A percentile compares a stretch with the other conserved stretches of the same genome.
Conservation (phyloP, 768 basidiomycete species). For the Tulasnella calospora region DNA sequence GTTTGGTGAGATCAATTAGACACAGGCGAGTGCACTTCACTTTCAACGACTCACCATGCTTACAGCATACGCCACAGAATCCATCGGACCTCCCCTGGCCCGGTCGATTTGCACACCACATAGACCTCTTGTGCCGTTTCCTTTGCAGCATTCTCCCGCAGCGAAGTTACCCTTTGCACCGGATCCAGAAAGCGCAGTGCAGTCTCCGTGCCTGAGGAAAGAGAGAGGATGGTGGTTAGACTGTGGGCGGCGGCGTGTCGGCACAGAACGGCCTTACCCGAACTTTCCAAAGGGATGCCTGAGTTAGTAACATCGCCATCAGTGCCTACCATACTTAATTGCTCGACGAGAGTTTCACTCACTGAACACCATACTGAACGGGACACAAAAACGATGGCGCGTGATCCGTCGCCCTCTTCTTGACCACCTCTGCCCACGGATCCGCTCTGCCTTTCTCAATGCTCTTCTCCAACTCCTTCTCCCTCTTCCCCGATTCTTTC, state of each 20-base stretch:
- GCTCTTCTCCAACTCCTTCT: conserved; percentile 1
- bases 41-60: background rate
- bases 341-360: background rate
- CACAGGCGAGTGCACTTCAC: background rate
- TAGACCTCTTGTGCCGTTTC: background rate
- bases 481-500: conserved; percentile 4
- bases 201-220: background rate
- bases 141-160: background rate
- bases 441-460: conserved; percentile 10
- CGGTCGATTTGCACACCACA: background rate
- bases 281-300: background rate
- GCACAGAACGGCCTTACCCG: background rate
- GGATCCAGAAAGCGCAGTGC: background rate
- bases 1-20: background rate
- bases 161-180: background rate
- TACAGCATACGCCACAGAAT: background rate
- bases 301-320: too few relatives aligned
- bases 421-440: conserved; percentile 11
- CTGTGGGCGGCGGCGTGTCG: background rate
- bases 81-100: background rate
- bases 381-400: background rate
- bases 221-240: background rate
- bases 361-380: background rate
- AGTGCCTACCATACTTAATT: background rate
- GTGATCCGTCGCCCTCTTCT: background rate